Percentiles rank a stretch among this genome's conserved stretches.
Conservation (phyloP, 139 green algal genomes). For the Chlorella sp. region DNA sequence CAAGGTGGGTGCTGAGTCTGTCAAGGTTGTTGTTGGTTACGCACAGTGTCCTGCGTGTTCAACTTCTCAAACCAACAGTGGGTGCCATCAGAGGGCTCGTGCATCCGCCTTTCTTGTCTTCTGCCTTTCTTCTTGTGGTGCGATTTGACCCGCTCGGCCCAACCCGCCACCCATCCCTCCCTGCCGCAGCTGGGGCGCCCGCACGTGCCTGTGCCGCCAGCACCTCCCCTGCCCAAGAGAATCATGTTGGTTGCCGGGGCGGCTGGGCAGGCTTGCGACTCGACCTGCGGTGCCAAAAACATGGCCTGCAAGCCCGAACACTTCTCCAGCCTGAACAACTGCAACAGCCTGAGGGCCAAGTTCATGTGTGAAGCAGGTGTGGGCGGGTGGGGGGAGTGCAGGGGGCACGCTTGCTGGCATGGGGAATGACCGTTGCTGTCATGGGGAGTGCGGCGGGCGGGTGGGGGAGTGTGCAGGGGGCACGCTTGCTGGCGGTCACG, state of each 20-base stretch:
- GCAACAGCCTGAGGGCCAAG: constrained; percentile 70
- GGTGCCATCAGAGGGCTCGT: no score
- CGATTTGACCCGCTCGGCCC: not conserved
- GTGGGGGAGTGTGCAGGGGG: not conserved
- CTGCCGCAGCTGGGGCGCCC: constrained; percentile 33
- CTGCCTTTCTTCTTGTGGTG: not conserved
- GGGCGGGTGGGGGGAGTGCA: not conserved
- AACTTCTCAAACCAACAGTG: not conserved
- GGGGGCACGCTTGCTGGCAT: not conserved
- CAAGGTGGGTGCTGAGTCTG: constrained; percentile 42
- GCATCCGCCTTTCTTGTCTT: no score
- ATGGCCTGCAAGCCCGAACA: constrained; percentile 53
- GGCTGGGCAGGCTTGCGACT: constrained; percentile 54
- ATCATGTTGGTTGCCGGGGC: constrained; percentile 48
- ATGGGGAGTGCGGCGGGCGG: not conserved
- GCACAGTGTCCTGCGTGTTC: no score
- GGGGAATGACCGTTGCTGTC: constrained; percentile 25
- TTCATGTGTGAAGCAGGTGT: constrained; percentile 71
- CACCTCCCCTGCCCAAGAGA: constrained; percentile 45
- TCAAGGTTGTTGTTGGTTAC: not conserved
- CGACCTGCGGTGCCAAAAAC: constrained; percentile 46
- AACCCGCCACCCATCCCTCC: not conserved
- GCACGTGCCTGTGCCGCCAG: constrained; percentile 47
- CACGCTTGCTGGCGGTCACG: no score
- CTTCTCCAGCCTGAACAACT: constrained; percentile 70